phyloP scores from a whole-genome alignment of 2,329 filamentous ascomycete species.

The Ophiostoma perfectum region DNA sequence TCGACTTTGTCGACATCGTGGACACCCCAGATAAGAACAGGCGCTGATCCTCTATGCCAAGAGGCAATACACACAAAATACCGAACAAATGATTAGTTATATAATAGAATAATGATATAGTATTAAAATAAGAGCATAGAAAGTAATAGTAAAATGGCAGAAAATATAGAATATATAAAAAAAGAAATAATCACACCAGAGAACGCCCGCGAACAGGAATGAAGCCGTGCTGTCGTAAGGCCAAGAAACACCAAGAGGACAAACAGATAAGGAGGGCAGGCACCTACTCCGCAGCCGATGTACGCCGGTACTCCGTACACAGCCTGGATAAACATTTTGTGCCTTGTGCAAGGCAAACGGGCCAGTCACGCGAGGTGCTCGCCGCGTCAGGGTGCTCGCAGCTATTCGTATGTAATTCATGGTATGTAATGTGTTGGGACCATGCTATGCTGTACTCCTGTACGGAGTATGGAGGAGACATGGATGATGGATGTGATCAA shows the following conservation, averaged over 20 bases:
- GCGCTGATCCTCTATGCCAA: slow-evolving; percentile 3
- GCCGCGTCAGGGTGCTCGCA: not conserved
- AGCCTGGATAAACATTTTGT: slow-evolving; percentile 2
- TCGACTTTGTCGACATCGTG: slow-evolving; percentile 7
- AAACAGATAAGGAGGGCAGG: slow-evolving; percentile 8
- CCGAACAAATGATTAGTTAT: not conserved
- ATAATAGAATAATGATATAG: not conserved
- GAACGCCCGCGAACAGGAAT: not conserved
- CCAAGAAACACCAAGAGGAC: slow-evolving; percentile 5
- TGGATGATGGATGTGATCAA: no score
- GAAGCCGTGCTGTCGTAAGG: not conserved
- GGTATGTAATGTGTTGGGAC: not conserved
- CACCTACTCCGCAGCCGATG: no score
- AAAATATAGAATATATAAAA: not conserved
- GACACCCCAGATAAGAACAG: slow-evolving; percentile 8
- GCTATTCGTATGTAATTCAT: not conserved
- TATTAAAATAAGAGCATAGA: no score
- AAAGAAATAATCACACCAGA: not conserved
- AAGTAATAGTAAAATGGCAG: not conserved
- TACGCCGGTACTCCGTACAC: not conserved
- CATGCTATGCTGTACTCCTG: no score
- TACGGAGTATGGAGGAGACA: no score
- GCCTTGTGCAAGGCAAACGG: not conserved
- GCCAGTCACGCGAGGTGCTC: not conserved
- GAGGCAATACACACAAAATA: not conserved